Evolutionary conservation across 1,284 basidiomycete genomes (phyloP).

Genomic region (Puccinia sorghi): DNA sequence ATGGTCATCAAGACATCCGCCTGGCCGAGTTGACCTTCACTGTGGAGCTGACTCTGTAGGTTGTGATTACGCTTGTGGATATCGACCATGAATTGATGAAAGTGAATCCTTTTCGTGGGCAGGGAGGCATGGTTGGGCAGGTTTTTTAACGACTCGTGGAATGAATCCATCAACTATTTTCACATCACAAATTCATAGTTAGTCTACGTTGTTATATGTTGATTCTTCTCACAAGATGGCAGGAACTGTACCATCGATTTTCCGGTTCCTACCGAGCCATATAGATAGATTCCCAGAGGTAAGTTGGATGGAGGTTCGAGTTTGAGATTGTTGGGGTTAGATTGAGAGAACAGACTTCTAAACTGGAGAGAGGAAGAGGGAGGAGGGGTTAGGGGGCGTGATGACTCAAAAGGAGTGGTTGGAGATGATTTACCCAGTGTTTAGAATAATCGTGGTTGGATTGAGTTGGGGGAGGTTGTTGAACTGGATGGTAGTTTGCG

Average conservation of each 20-base stretch:
- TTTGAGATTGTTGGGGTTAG: not conserved
- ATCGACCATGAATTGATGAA: conserved; percentile 85
- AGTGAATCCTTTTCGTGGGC: conserved; percentile 50
- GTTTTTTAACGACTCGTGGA: conserved; percentile 61
- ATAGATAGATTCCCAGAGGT: conserved; percentile 92
- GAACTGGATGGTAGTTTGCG: not conserved
- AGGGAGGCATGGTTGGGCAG: conserved; percentile 12
- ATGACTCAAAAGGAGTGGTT: not conserved
- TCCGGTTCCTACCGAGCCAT: conserved; percentile 94
- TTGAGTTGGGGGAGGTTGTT: not conserved
- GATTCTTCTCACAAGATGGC: too few species aligned
- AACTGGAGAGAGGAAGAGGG: conserved; percentile 8
- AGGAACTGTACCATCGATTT: conserved; percentile 57
- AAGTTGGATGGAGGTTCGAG: conserved; percentile 59
- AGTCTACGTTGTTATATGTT: too few species aligned
- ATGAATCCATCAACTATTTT: conserved; percentile 94
- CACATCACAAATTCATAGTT: not conserved
- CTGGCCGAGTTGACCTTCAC: conserved; percentile 61
- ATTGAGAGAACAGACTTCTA: conserved; percentile 22
- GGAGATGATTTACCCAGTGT: conserved; percentile 8
- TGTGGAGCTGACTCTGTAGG: conserved; percentile 69
- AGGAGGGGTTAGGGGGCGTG: not conserved
- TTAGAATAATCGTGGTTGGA: not conserved
- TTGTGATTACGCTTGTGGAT: conserved; percentile 89
- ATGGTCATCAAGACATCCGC: conserved; percentile 86